Conservation (phyloP, 108 stramenopile species). For the Phaeodactylum tricornutum region DNA sequence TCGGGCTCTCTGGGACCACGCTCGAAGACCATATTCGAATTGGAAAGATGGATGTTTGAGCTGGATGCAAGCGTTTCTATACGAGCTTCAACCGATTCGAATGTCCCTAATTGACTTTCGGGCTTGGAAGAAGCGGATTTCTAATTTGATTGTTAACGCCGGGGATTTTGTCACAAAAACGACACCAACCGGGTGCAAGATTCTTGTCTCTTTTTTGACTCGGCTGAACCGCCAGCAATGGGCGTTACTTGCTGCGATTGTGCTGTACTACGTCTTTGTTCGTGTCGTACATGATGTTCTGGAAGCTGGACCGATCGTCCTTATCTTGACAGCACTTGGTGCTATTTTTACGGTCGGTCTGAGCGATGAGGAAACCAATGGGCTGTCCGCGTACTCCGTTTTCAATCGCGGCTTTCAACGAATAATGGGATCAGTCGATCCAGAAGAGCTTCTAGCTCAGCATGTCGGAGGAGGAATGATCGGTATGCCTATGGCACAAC, state of each 20-base stretch:
- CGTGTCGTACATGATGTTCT: conserved; percentile 24
- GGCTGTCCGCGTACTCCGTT: conserved; percentile 64
- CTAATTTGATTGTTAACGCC: not conserved
- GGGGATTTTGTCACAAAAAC: not conserved
- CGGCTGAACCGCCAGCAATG: conserved; percentile 5
- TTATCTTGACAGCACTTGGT: conserved; percentile 42
- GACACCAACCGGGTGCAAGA: not conserved
- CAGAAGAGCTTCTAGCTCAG: conserved; percentile 54
- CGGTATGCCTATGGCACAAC: not conserved
- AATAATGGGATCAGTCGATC: conserved; percentile 65
- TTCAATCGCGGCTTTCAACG: conserved; percentile 75
- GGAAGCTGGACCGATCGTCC: conserved; percentile 56
- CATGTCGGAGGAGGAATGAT: conserved; percentile 53
- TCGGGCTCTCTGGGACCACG: conserved; percentile 45
- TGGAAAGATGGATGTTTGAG: not conserved
- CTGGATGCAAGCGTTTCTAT: conserved; percentile 35
- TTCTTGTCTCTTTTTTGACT: not conserved
- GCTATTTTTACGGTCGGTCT: conserved; percentile 67
- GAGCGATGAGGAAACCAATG: conserved; percentile 41
- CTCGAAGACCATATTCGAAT: conserved; percentile 10
- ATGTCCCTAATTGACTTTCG: conserved; percentile 10
- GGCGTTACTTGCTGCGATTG: conserved; percentile 10
- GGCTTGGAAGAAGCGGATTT: not conserved
- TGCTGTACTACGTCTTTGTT: conserved; percentile 27
- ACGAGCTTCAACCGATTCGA: conserved; percentile 72